phyloP scores from a whole-genome alignment of 2,329 filamentous ascomycete genomes.

The Botryotinia globosa region DNA sequence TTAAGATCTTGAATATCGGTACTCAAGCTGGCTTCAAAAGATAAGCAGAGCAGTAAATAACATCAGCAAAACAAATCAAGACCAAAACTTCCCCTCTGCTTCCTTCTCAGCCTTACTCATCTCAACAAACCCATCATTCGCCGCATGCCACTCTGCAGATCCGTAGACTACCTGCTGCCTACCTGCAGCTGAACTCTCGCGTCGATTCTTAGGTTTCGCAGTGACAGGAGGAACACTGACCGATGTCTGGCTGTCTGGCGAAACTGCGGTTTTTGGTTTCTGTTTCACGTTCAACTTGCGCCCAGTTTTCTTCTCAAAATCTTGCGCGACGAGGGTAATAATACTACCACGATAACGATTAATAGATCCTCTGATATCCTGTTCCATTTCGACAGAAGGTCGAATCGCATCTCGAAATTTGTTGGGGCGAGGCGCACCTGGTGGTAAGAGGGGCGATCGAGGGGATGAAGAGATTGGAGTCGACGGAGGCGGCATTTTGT shows the following conservation, averaged over 20 bases:
- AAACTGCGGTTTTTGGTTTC: not conserved
- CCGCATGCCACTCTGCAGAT: not conserved
- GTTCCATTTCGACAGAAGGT: not conserved
- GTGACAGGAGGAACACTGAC: not conserved
- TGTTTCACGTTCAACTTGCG: not conserved
- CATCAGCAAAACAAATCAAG: not conserved
- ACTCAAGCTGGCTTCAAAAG: not conserved
- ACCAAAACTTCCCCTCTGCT: not conserved
- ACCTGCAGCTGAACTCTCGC: rapidly evolving
- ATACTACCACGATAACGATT: not conserved
- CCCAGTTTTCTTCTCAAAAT: not conserved
- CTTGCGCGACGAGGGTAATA: not conserved
- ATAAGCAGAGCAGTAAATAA: not conserved
- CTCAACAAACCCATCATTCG: not conserved
- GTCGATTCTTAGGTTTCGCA: too few relatives aligned
- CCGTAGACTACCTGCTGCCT: not conserved
- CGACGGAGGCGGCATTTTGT: not conserved
- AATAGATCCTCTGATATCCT: not conserved
- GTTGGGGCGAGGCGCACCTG: not conserved
- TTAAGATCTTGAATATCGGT: rapidly evolving
- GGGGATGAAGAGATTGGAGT: not conserved
- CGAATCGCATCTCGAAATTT: not conserved
- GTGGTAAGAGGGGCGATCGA: not conserved
- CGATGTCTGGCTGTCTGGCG: not conserved
- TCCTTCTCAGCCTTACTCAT: not conserved